A percentile compares a stretch with the other conserved stretches of the same genome.
These are phyloP conservation scores for Leucoagaricus sp. DNA, from an alignment of 1,284 basidiomycete genomes.

Conservation along the genomic window DNA sequence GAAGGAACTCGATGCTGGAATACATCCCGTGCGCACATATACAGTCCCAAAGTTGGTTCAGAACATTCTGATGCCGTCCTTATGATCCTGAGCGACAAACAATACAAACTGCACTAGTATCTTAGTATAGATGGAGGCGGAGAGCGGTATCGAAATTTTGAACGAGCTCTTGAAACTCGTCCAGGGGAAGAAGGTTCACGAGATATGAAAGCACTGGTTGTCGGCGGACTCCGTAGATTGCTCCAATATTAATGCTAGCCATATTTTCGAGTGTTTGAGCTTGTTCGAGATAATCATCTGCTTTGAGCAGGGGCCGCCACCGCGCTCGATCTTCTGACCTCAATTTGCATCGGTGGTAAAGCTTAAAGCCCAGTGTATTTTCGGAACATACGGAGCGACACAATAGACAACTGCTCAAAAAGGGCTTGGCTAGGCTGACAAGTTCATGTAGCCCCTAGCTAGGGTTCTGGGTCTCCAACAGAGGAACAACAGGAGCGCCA, in stretches of 20 bases:
- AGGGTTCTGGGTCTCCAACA: background rate
- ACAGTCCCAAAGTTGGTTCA: too few relatives aligned
- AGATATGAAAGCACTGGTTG: background rate
- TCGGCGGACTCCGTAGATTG: background rate
- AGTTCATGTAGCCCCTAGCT: background rate
- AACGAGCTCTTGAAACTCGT: background rate
- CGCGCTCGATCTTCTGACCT: background rate
- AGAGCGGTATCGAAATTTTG: background rate
- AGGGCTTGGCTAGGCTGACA: background rate
- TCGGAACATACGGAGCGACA: background rate
- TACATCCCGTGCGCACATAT: background rate
- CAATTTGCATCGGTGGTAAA: background rate
- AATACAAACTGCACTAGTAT: background rate
- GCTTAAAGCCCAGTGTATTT: background rate
- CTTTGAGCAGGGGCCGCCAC: background rate
- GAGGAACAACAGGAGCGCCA: background rate
- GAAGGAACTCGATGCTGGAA: background rate
- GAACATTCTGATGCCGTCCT: background rate
- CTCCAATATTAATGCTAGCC: background rate
- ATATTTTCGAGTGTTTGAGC: background rate
- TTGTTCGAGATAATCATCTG: background rate
- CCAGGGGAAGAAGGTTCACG: background rate
- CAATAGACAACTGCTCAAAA: background rate
- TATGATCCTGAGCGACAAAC: background rate
- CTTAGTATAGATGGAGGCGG: background rate